Evolutionary conservation across 2,329 filamentous ascomycete genomes (phyloP).

Genomic region (Penicillium sp.): DNA sequence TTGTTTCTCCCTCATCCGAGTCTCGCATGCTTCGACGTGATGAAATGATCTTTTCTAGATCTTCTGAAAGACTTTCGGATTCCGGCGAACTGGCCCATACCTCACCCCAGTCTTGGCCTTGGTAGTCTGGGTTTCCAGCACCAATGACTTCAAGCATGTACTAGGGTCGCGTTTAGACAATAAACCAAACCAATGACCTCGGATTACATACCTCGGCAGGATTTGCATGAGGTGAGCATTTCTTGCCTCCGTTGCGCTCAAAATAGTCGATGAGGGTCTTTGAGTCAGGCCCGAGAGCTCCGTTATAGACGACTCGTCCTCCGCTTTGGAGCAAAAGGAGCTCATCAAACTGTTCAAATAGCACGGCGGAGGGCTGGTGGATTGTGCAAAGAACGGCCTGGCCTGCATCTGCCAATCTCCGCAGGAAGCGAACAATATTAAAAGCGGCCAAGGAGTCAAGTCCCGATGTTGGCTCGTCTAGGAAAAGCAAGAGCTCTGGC

Average conservation of each 20-base stretch:
- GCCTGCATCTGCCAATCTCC: constrained; percentile 70
- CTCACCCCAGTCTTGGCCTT: constrained; percentile 65
- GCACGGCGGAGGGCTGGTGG: constrained; percentile 82
- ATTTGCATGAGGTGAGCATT: constrained; percentile 66
- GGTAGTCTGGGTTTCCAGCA: constrained; percentile 64
- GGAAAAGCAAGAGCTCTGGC: constrained; percentile 63
- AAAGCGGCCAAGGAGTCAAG: constrained; percentile 72
- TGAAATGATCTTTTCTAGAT: constrained; percentile 59
- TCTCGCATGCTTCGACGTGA: constrained; percentile 49
- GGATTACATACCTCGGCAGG: constrained; percentile 61
- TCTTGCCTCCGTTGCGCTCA: constrained; percentile 63
- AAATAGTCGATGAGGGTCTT: constrained; percentile 72
- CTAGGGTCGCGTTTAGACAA: constrained; percentile 44
- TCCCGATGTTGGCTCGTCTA: constrained; percentile 67
- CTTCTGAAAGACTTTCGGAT: constrained; percentile 49
- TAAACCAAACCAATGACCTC: background rate
- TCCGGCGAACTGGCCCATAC: constrained; percentile 62
- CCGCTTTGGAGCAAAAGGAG: constrained; percentile 78
- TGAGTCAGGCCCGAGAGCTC: constrained; percentile 78
- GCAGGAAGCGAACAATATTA: constrained; percentile 65
- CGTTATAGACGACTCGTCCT: constrained; percentile 83
- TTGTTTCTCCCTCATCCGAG: constrained; percentile 43
- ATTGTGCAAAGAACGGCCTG: constrained; percentile 91
- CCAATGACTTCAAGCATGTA: constrained; percentile 81
- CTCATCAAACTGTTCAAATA: constrained; percentile 88